Evolutionary conservation across 1,284 basidiomycete species (phyloP), one percentile per base, ranked within the genome.

Genomic region (Laetiporus sulphureus): DNA sequence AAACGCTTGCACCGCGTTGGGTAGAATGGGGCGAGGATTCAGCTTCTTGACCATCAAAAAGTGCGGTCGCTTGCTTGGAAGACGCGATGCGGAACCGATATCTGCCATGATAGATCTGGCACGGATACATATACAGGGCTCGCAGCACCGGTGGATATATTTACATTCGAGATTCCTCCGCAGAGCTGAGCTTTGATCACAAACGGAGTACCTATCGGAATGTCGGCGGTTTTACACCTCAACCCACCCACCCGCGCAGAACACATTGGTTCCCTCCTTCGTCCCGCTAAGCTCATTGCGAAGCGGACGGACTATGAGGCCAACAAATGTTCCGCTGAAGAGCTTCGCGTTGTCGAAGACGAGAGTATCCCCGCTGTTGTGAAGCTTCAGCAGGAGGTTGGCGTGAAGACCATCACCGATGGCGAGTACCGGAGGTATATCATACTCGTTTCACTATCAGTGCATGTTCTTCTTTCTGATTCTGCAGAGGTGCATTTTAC

Each of bases 401-500:
- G 68, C 7, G 51, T 75, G n/a, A 58, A 62, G 42, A 61, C 63
- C 18, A 62, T 73, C 46, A 70, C 68, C n/a, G 72, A 75, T 51
- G 74, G 73, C 8, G 72, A 75, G 51, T 68, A 67, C 33, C 50
- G 55, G 16, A 55, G 62, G 61, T 58, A 36, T 34, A 47, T 23
- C 33, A 15, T 15, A 16, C 5, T 15, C 27, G 2, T 8, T n/a
- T 36, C 10, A 8, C 5, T 24, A 19, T 29, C 19, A 21, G 25
- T 13, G 25, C 32, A 11, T 24, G n/a, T 19, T 23, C 22, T 38
- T 22, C 4, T 27, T n/a, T 38, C 19, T 24, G 36, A 10, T 30
- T 29, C 13, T 11, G 7, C 50, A 79, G 77, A 49, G 63, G 61
- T 20, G 62, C 68, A 45, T 79, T 75, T 50, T 77, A 68, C 38